Evolutionary conservation across 2,329 filamentous ascomycete species (phyloP).

Genomic region (Alternaria brassicicola): DNA sequence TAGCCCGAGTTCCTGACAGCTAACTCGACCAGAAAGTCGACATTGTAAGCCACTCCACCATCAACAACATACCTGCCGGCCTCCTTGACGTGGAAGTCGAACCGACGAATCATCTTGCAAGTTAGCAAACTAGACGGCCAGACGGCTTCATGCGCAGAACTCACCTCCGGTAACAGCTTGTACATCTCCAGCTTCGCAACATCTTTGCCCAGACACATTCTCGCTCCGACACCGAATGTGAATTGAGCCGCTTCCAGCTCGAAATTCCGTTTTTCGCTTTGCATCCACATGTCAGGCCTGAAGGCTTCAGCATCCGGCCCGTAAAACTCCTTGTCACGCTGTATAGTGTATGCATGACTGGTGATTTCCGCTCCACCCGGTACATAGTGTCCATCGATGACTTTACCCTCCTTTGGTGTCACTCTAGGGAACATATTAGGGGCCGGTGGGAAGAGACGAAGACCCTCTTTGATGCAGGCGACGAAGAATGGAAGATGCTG

Average conservation of each 20-base stretch:
- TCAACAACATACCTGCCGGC: slow-evolving; percentile 35
- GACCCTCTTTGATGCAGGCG: slow-evolving; percentile 58
- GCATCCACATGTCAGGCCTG: slow-evolving; percentile 52
- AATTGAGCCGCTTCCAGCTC: slow-evolving; percentile 41
- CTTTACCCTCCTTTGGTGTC: slow-evolving; percentile 36
- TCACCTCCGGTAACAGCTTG: slow-evolving; percentile 45
- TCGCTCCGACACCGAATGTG: slow-evolving; percentile 36
- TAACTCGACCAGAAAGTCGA: slow-evolving; percentile 27
- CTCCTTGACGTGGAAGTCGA: slow-evolving; percentile 35
- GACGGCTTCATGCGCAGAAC: neutral
- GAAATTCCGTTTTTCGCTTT: slow-evolving; percentile 27
- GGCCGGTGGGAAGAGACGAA: slow-evolving; percentile 59
- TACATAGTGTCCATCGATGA: slow-evolving; percentile 50
- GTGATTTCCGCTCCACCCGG: slow-evolving; percentile 55
- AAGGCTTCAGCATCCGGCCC: slow-evolving; percentile 51
- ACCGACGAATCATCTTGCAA: slow-evolving; percentile 33
- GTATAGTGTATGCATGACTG: slow-evolving; percentile 56
- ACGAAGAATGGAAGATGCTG: slow-evolving; percentile 54
- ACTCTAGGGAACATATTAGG: slow-evolving; percentile 59
- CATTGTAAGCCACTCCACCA: slow-evolving; percentile 41
- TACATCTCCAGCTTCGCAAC: slow-evolving; percentile 40
- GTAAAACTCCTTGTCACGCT: slow-evolving; percentile 53
- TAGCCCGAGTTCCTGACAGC: slow-evolving; percentile 1
- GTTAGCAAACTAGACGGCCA: neutral
- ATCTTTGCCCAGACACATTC: slow-evolving; percentile 42